These are phyloP conservation scores for Colletotrichum echinochloae DNA, from an alignment of 2,329 filamentous ascomycete species.

Conservation along the genomic window DNA sequence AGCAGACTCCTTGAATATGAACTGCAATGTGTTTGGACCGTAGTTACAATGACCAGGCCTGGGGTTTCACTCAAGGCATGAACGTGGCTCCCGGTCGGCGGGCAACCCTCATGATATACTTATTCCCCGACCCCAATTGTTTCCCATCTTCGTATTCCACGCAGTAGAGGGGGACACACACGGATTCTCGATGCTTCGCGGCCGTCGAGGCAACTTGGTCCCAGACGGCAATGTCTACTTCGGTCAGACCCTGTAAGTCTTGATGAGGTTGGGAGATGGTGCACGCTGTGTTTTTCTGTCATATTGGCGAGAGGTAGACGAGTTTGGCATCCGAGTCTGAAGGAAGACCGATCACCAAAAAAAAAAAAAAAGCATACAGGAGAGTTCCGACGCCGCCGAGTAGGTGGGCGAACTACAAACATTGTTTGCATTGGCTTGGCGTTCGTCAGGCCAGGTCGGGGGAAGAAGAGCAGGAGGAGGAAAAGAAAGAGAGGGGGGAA, in stretches of 20 bases:
- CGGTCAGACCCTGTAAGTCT: background rate
- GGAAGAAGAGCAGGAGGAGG: background rate
- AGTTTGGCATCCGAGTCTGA: constrained; percentile 42
- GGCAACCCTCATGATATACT: background rate
- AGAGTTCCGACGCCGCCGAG: constrained; percentile 39
- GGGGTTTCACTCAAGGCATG: background rate
- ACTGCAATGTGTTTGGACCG: constrained; percentile 28
- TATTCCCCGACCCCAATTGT: background rate
- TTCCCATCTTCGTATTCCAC: background rate
- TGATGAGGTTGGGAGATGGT: background rate
- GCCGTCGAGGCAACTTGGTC: background rate
- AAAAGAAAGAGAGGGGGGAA: background rate
- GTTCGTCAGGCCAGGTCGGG: constrained; percentile 24
- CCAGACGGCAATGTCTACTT: too few relatives aligned
- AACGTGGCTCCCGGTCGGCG: background rate
- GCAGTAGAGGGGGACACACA: background rate
- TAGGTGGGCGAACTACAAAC: constrained; percentile 26
- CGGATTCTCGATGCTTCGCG: background rate
- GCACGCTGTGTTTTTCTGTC: constrained; percentile 7
- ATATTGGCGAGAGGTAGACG: constrained; percentile 27
- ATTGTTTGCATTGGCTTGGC: constrained; percentile 34
- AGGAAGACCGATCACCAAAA: constrained; percentile 37
- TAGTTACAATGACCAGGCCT: constrained; percentile 1
- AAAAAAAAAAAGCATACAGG: constrained; percentile 30
- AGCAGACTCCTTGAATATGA: constrained; percentile 4